Conservation (phyloP, 306 rosid species). For the Neltuma alba region DNA sequence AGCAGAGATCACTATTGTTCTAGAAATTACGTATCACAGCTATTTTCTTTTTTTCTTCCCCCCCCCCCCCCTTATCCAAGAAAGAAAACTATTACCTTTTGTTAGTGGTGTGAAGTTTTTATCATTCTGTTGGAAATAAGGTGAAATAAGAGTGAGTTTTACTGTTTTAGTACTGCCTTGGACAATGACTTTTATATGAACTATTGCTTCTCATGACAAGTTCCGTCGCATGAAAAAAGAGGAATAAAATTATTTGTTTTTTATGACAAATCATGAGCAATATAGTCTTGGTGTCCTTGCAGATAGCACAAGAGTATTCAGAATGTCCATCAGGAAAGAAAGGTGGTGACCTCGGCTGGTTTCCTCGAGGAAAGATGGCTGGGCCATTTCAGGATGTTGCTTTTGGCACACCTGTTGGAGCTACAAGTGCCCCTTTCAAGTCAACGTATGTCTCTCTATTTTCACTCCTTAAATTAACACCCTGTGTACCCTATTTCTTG, state of each 20-base stretch:
- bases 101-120: neutral
- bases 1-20: neutral
- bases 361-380: slow-evolving; percentile 98
- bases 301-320: slow-evolving; percentile 89
- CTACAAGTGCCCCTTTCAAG: slow-evolving; percentile 88
- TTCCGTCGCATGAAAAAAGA: neutral
- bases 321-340: slow-evolving; percentile 99
- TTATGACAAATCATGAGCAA: slow-evolving; percentile 20
- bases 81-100: neutral
- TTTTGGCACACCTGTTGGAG: slow-evolving; percentile 77
- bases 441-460: slow-evolving; percentile 67
- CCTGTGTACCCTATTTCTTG: slow-evolving; percentile 4
- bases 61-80: too few species aligned
- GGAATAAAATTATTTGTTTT: neutral
- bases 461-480: slow-evolving; percentile 13
- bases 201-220: neutral
- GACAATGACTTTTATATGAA: neutral
- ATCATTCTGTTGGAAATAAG: slow-evolving; percentile 14
- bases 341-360: slow-evolving; percentile 99
- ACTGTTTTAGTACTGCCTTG: neutral
- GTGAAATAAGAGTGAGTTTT: neutral
- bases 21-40: neutral
- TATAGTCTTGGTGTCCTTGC: slow-evolving; percentile 27
- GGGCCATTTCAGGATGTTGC: slow-evolving; percentile 99
- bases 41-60: neutral